A percentile compares a stretch with the other conserved stretches of the same genome.
Evolutionary conservation across 805 yeast genomes (phyloP).

Genomic region (Hanseniaspora meyeri): DNA sequence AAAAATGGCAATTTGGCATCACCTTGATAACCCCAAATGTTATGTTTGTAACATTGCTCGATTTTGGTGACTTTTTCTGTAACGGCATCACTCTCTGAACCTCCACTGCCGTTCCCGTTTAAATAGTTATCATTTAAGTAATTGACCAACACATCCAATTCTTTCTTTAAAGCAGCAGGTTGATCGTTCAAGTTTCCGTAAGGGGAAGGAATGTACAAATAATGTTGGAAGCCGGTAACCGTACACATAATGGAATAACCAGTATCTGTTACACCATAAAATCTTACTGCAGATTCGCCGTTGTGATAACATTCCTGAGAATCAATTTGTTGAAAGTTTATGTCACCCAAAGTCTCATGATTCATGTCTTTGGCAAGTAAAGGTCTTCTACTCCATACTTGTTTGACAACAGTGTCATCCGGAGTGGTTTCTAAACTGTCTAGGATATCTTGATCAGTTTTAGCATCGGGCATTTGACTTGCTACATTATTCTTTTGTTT

Average conservation of each 20-base stretch:
- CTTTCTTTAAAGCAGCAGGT: conserved; percentile 30
- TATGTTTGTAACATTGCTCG: conserved; percentile 60
- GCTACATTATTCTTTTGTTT: background rate
- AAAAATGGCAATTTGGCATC: conserved; percentile 67
- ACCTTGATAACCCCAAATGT: conserved; percentile 88
- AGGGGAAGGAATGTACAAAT: conserved; percentile 86
- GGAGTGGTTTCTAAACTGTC: conserved; percentile 5
- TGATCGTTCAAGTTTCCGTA: conserved; percentile 38
- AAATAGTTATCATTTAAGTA: conserved; percentile 38
- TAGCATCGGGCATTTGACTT: background rate
- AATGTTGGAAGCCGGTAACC: conserved; percentile 79
- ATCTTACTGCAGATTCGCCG: conserved; percentile 51
- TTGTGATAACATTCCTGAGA: conserved; percentile 63
- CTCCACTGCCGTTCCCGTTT: background rate
- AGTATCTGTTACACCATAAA: conserved; percentile 81
- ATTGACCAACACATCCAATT: conserved; percentile 36
- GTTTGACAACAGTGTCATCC: conserved; percentile 19
- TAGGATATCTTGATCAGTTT: conserved; percentile 1
- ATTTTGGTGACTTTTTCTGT: conserved; percentile 47
- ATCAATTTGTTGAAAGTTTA: conserved; percentile 81
- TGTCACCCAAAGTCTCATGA: conserved; percentile 35
- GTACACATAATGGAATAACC: conserved; percentile 87
- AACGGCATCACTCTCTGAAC: background rate
- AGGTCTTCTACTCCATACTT: conserved; percentile 44
- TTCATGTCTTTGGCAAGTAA: conserved; percentile 39